These are phyloP conservation scores for Gynandropsis gynandra DNA, from an alignment of 345 rosid genomes.

Conservation along the genomic window DNA sequence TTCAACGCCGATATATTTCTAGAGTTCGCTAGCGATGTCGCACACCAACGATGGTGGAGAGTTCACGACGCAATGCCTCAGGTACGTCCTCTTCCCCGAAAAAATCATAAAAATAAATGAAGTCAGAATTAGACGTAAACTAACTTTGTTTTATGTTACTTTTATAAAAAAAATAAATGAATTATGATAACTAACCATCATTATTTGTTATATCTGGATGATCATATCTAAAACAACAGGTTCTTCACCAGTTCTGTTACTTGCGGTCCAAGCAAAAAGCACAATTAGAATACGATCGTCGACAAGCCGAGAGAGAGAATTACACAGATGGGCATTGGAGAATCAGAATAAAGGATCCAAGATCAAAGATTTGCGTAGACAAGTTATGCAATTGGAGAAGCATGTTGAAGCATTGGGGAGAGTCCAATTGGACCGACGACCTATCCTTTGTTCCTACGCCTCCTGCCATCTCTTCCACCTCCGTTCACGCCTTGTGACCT, in stretches of 20 bases:
- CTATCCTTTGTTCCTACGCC: slow-evolving; percentile 53
- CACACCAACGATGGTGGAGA: slow-evolving; percentile 86
- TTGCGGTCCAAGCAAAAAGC: slow-evolving; percentile 88
- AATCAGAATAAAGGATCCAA: slow-evolving; percentile 47
- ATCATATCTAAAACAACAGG: slow-evolving; percentile 5
- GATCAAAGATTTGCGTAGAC: slow-evolving; percentile 67
- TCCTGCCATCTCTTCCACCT: slow-evolving; percentile 45
- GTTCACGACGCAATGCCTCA: slow-evolving; percentile 93
- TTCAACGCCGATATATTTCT: slow-evolving; percentile 76
- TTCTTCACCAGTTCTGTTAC: slow-evolving; percentile 71
- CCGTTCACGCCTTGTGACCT: slow-evolving; percentile 19
- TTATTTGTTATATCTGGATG: neutral
- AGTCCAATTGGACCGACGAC: slow-evolving; percentile 72
- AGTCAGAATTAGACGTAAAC: neutral
- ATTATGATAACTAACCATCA: too few species aligned
- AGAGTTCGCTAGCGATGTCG: slow-evolving; percentile 88
- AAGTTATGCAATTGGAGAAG: slow-evolving; percentile 78
- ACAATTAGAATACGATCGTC: slow-evolving; percentile 70
- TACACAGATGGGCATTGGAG: slow-evolving; percentile 73
- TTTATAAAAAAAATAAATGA: too few species aligned
- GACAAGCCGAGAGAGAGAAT: slow-evolving; percentile 67
- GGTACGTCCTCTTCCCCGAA: slow-evolving; percentile 12
- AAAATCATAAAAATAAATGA: slow-evolving; percentile 3
- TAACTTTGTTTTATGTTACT: too few species aligned
- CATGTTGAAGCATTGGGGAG: slow-evolving; percentile 93